Percentiles rank a stretch among this genome's conserved stretches.
Evolutionary conservation across 2,329 filamentous ascomycete species (phyloP).

Genomic region (Massarina eburnea): DNA sequence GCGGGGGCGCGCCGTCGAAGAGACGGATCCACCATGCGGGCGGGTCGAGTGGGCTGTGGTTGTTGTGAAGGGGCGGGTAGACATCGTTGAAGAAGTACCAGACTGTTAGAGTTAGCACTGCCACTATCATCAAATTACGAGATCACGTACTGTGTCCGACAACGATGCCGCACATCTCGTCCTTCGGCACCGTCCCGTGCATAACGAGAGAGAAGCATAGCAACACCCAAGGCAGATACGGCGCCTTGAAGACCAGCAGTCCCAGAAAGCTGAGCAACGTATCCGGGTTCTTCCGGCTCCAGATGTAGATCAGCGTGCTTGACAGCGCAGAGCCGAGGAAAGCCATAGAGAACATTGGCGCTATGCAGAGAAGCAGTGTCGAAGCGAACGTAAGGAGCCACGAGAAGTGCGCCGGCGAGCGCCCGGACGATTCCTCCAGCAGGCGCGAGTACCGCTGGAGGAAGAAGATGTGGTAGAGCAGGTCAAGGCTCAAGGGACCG

Average conservation of each 20-base stretch:
- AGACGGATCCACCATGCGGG: constrained; percentile 86
- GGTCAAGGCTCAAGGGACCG: constrained; percentile 87
- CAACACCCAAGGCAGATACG: constrained; percentile 93
- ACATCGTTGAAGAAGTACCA: constrained; percentile 99
- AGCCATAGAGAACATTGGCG: constrained; percentile 84
- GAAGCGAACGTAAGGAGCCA: constrained; percentile 91
- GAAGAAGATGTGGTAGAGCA: constrained; percentile 98
- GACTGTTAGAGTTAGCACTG: constrained; percentile 49
- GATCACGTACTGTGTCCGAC: constrained; percentile 71
- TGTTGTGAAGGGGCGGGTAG: constrained; percentile 86
- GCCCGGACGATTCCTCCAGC: constrained; percentile 90
- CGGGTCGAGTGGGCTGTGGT: constrained; percentile 82
- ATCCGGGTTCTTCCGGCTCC: constrained; percentile 92
- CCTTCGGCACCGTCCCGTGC: constrained; percentile 86
- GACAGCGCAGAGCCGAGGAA: constrained; percentile 94
- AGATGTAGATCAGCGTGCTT: constrained; percentile 95
- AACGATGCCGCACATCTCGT: constrained; percentile 92
- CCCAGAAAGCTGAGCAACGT: constrained; percentile 85
- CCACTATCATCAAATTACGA: not conserved
- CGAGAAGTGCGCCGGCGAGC: constrained; percentile 88
- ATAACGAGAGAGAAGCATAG: constrained; percentile 91
- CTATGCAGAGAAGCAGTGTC: constrained; percentile 75
- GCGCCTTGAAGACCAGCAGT: constrained; percentile 85
- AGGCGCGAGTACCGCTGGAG: constrained; percentile 94
- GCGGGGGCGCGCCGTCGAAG: constrained; percentile 59